Conservation (phyloP, 345 rosid genomes). For the Bruguiera sexangula region DNA sequence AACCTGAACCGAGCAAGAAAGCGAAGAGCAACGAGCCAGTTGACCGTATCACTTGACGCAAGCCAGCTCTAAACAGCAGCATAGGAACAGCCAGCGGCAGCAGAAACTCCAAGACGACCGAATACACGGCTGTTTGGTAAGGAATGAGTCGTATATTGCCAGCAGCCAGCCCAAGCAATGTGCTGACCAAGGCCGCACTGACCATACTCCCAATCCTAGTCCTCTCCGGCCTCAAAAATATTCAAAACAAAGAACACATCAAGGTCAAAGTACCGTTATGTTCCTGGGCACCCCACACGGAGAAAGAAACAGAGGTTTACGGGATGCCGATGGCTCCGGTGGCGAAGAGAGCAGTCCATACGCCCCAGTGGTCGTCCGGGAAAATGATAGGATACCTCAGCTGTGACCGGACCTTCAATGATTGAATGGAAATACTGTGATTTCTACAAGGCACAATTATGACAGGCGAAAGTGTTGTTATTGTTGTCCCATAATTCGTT, state of each 20-base stretch:
- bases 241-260: too few species aligned
- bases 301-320: conserved; percentile 23
- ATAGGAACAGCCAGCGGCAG: conserved; percentile 67
- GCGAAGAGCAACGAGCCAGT: conserved; percentile 69
- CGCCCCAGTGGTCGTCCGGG: conserved; percentile 73
- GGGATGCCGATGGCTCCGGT: conserved; percentile 85
- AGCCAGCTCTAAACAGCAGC: conserved; percentile 76
- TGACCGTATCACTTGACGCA: conserved; percentile 52
- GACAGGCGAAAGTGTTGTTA: background rate
- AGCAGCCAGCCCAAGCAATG: conserved; percentile 76
- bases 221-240: conserved; percentile 63
- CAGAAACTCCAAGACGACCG: conserved; percentile 54
- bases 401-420: conserved; percentile 30
- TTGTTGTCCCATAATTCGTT: background rate
- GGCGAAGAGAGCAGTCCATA: conserved; percentile 74
- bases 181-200: conserved; percentile 79
- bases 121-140: conserved; percentile 53
- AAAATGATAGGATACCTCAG: conserved; percentile 53
- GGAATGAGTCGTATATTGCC: conserved; percentile 66
- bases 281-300: too few species aligned
- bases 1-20: conserved; percentile 78
- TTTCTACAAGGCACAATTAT: background rate
- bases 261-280: too few species aligned
- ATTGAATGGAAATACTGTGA: background rate
- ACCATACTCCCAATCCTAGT: conserved; percentile 69